A percentile compares a stretch with the other conserved stretches of the same genome.
Evolutionary conservation across 768 basidiomycete genomes (phyloP).

Genomic region (Tremella fuciformis): DNA sequence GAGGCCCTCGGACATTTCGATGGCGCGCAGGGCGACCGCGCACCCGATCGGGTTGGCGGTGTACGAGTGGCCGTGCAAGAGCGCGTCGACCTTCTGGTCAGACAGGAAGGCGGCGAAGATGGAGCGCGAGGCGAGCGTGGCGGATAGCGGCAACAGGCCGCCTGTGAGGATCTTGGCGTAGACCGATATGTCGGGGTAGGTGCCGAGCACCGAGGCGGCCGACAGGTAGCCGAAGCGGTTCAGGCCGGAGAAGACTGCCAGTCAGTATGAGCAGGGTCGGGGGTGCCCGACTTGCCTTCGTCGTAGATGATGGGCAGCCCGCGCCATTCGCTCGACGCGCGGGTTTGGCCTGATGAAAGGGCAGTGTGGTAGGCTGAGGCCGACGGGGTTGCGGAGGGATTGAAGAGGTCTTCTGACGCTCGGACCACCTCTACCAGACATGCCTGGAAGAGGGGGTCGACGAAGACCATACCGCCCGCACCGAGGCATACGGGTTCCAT

Average conservation of each 20-base stretch:
- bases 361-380: slow-evolving; percentile 21
- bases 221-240: slow-evolving; percentile 76
- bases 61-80: slow-evolving; percentile 93
- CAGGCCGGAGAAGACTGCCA: slow-evolving; percentile 78
- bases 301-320: slow-evolving; percentile 90
- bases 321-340: slow-evolving; percentile 55
- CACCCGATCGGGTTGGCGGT: slow-evolving; percentile 92
- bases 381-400: slow-evolving; percentile 14
- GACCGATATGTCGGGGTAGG: slow-evolving; percentile 78
- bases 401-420: slow-evolving; percentile 50
- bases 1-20: slow-evolving; percentile 64
- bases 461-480: slow-evolving; percentile 94
- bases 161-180: slow-evolving; percentile 93
- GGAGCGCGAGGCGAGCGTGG: slow-evolving; percentile 74
- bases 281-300: slow-evolving; percentile 56
- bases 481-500: slow-evolving; percentile 92
- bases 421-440: slow-evolving; percentile 79
- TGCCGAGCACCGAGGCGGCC: slow-evolving; percentile 62
- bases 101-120: slow-evolving; percentile 79
- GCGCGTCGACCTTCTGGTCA: slow-evolving; percentile 72
- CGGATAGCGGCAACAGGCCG: slow-evolving; percentile 79
- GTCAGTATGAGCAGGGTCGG: neutral
- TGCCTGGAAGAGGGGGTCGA: slow-evolving; percentile 93
- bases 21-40: slow-evolving; percentile 78
- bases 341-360: slow-evolving; percentile 2